Conservation (phyloP, 306 rosid genomes). For the Argentina anserina region DNA sequence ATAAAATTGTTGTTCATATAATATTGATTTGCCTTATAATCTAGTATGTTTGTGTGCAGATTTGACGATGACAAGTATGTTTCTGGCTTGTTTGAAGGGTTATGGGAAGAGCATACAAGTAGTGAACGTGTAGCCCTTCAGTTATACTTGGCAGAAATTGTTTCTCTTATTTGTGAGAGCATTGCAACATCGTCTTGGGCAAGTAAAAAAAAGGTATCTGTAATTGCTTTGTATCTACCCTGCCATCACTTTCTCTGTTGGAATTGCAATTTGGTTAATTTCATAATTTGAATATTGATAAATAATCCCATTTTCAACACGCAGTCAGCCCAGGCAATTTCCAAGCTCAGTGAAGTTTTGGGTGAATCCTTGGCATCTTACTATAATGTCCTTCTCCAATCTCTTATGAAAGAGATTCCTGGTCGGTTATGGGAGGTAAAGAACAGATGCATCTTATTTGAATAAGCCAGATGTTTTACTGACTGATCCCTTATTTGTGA, state of each 20-base stretch:
- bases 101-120: slow-evolving; percentile 97
- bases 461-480: background rate
- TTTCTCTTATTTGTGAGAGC: slow-evolving; percentile 67
- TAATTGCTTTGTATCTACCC: slow-evolving; percentile 9
- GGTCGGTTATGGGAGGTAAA: slow-evolving; percentile 97
- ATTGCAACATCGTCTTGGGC: slow-evolving; percentile 84
- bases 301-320: slow-evolving; percentile 25
- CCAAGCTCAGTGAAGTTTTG: slow-evolving; percentile 86
- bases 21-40: background rate
- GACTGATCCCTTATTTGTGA: background rate
- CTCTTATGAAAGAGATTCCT: slow-evolving; percentile 83
- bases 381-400: slow-evolving; percentile 62
- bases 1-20: background rate
- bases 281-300: background rate
- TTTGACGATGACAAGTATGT: slow-evolving; percentile 81
- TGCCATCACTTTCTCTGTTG: slow-evolving; percentile 18
- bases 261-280: slow-evolving; percentile 14
- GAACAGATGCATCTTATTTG: background rate
- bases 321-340: slow-evolving; percentile 87
- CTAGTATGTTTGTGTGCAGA: slow-evolving; percentile 35
- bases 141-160: slow-evolving; percentile 75
- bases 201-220: slow-evolving; percentile 70
- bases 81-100: slow-evolving; percentile 75
- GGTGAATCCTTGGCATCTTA: slow-evolving; percentile 79
- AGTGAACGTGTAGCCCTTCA: slow-evolving; percentile 87